These are phyloP conservation scores for Loxodes magnus DNA, from an alignment of 73 alveolate genomes.

Conservation along the genomic window DNA sequence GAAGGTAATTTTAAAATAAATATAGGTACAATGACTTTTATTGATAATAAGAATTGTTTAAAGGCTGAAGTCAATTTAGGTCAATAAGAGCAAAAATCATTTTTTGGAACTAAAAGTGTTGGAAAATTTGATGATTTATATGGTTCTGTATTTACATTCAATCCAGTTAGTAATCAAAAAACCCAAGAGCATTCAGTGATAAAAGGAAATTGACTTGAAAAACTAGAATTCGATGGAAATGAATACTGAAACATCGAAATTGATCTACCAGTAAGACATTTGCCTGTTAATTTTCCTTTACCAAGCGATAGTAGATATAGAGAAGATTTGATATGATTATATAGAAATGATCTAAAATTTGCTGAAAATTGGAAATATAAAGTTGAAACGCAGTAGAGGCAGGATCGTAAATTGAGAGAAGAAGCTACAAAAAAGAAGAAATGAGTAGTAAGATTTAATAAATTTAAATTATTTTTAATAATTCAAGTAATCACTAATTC, in stretches of 20 bases:
- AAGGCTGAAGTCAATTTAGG: conserved; percentile 2
- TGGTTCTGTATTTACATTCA: neutral
- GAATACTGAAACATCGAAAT: conserved; percentile 29
- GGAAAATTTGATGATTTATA: conserved; percentile 8
- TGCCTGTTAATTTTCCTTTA: conserved; percentile 43
- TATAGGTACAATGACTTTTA: too few species aligned
- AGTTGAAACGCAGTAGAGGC: too few species aligned
- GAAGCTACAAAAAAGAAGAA: too few species aligned
- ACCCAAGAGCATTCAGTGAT: neutral
- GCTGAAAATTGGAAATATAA: too few species aligned
- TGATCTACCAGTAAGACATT: conserved; percentile 22
- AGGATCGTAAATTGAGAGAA: too few species aligned
- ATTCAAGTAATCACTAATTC: too few species aligned
- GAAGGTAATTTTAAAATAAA: conserved; percentile 25
- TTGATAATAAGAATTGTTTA: conserved; percentile 11
- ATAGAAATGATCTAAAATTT: too few species aligned
- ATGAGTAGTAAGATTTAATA: too few species aligned
- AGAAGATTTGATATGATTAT: conserved; percentile 83
- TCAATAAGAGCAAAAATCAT: conserved; percentile 3
- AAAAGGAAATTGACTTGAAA: conserved; percentile 37
- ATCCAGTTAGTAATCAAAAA: neutral
- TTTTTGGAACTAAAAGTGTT: neutral
- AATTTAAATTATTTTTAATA: too few species aligned
- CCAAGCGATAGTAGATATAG: conserved; percentile 94
- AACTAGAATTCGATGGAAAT: conserved; percentile 18